These are phyloP conservation scores for Elongisporangium prolatum DNA, from an alignment of 352 stramenopile genomes.

Conservation along the genomic window DNA sequence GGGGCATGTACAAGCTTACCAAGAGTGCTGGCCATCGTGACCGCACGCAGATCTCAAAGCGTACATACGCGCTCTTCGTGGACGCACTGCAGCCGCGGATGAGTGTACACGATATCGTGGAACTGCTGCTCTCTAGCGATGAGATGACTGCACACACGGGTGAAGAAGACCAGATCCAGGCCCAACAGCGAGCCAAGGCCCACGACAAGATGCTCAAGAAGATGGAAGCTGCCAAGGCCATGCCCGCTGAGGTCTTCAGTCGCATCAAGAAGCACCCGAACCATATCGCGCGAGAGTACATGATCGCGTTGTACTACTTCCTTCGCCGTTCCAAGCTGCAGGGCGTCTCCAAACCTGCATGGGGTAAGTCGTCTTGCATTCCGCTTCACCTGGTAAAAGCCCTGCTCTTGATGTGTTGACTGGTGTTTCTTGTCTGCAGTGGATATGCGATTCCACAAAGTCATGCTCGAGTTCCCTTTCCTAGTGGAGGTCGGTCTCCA, in stretches of 20 bases:
- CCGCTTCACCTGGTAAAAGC: too few species aligned
- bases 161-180: conserved; percentile 34
- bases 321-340: conserved; percentile 64
- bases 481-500: conserved; percentile 48
- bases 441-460: conserved; percentile 54
- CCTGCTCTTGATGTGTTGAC: not conserved
- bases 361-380: conserved; percentile 24
- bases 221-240: conserved; percentile 63
- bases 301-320: conserved; percentile 80
- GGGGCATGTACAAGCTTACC: conserved; percentile 57
- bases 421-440: conserved; percentile 24
- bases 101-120: conserved; percentile 77
- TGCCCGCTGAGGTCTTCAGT: conserved; percentile 48
- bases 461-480: conserved; percentile 73
- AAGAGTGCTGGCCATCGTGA: conserved; percentile 49
- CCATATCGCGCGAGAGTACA: conserved; percentile 68
- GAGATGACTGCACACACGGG: conserved; percentile 58
- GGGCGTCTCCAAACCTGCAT: conserved; percentile 58
- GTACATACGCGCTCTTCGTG: conserved; percentile 36
- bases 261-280: conserved; percentile 80
- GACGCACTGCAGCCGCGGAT: conserved; percentile 62
- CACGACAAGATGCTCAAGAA: conserved; percentile 82
- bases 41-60: conserved; percentile 53
- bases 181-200: conserved; percentile 48
- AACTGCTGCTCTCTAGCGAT: conserved; percentile 68